Base-by-base conservation (phyloP, 2,329 filamentous ascomycete genomes). In the Aspergillus novoparasiticus region DNA sequence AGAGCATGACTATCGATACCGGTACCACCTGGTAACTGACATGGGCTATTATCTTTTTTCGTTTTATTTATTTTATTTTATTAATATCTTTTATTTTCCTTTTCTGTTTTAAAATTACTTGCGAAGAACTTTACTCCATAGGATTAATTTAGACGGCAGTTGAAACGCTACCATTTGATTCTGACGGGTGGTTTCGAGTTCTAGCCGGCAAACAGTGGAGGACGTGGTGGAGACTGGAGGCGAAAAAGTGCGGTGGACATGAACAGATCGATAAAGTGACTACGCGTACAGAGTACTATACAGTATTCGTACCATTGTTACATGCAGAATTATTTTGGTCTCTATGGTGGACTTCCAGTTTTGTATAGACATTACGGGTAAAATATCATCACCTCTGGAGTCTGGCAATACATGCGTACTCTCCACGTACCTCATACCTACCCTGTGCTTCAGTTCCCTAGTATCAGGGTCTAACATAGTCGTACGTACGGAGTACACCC, bases 111-210 rank as follows among this genome's bases (percentile, higher is more conserved):
- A 51, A 36, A 51, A 54, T 54, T 54, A 36, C 11, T 55, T 39
- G 19, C 8, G n/a, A 36, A 12, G n/a, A 39, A 19, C 30, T 53
- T 53, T 53, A 55, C 51, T 55, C 32, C 32, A 55, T 50, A 14
- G 26, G 11, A 34, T 34, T 43, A 63, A 43, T 53, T 58, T 46
- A 57, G 45, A 46, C 43, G 55, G 60, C 54, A 58, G 57, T 59
- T 67, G 65, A 66, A 66, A 67, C 65, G 60, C 65, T 9, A 43
- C 53, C 61, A 56, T 59, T 63, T n/a, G 48, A 59, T 58, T 62
- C 50, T 62, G 62, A 67, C 61, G 65, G 63, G 54, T 55, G 43
- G 64, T 64, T 67, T 66, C 65, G 64, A 59, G 65, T 66, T 67
- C 65, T 65, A 54, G 65, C 60, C 65, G 46, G 32, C 36, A 59